These are phyloP conservation scores for Puccinia hordei DNA, from an alignment of 1,284 basidiomycete genomes.

Conservation along the genomic window DNA sequence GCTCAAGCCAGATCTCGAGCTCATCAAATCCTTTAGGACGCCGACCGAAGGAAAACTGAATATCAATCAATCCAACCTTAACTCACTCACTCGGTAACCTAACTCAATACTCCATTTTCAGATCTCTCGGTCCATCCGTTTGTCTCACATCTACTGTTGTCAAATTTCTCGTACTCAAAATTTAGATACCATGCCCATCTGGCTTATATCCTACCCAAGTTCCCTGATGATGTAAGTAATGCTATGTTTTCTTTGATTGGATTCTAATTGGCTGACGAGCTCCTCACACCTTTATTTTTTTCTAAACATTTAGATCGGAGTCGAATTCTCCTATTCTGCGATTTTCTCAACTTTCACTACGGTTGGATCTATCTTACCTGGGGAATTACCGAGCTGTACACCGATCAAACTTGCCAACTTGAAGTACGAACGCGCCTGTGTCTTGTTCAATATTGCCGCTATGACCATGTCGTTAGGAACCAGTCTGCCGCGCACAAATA, in stretches of 20 bases:
- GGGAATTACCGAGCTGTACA: constrained; percentile 44
- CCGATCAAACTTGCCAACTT: constrained; percentile 73
- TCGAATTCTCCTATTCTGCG: constrained; percentile 74
- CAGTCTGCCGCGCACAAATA: constrained; percentile 69
- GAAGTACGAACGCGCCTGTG: constrained; percentile 73
- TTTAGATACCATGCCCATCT: constrained; percentile 85
- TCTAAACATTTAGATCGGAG: constrained; percentile 66
- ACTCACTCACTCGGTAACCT: constrained; percentile 24
- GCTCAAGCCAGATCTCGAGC: constrained; percentile 24
- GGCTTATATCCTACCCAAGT: constrained; percentile 71
- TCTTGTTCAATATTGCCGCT: constrained; percentile 81
- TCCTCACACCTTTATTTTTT: neutral
- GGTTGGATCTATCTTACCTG: constrained; percentile 52
- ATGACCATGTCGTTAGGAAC: constrained; percentile 74
- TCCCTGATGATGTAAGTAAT: constrained; percentile 68
- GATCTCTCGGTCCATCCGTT: neutral
- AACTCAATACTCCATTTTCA: neutral
- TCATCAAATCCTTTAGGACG: constrained; percentile 16
- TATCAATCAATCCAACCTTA: constrained; percentile 26
- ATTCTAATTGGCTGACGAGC: neutral
- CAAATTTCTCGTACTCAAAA: neutral
- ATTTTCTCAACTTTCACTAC: constrained; percentile 65
- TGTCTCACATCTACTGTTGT: neutral
- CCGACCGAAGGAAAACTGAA: constrained; percentile 24
- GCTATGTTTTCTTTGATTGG: constrained; percentile 16